Percentiles rank a stretch among this genome's conserved stretches.
Conservation (phyloP, 2,329 filamentous ascomycete genomes). For the Simplicillium sp. region DNA sequence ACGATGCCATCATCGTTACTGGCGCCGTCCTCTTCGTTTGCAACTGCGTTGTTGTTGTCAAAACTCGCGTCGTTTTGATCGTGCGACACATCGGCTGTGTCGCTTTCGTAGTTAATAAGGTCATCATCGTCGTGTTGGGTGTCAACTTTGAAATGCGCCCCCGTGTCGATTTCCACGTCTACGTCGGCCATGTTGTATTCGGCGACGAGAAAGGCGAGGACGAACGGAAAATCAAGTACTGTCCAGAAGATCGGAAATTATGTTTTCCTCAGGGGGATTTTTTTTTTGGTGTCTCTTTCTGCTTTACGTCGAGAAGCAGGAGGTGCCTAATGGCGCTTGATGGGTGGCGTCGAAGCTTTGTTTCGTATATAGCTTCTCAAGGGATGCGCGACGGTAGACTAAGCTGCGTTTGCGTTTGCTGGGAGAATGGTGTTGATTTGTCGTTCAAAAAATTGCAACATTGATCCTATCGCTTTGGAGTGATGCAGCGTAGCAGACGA, state of each 20-base stretch:
- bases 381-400: too few species aligned
- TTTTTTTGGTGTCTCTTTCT: background rate
- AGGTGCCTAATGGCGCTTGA: too few species aligned
- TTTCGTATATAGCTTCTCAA: too few species aligned
- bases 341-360: too few species aligned
- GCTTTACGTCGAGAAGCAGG: too few species aligned
- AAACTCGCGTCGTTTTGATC: conserved; percentile 6
- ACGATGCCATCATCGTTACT: conserved; percentile 5
- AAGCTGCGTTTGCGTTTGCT: too few species aligned
- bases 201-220: background rate
- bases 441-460: too few species aligned
- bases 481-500: too few species aligned
- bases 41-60: conserved; percentile 3
- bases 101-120: conserved; percentile 27
- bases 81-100: conserved; percentile 11
- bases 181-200: conserved; percentile 15
- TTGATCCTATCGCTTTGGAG: too few species aligned
- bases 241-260: background rate
- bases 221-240: background rate
- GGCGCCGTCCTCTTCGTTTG: conserved; percentile 4
- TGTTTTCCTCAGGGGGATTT: too few species aligned
- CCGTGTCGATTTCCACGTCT: conserved; percentile 21
- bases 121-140: conserved; percentile 20
- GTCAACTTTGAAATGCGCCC: conserved; percentile 12
- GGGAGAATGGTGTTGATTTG: too few species aligned